These are phyloP conservation scores for Melampsora americana DNA, from an alignment of 1,284 basidiomycete genomes.

Conservation along the genomic window DNA sequence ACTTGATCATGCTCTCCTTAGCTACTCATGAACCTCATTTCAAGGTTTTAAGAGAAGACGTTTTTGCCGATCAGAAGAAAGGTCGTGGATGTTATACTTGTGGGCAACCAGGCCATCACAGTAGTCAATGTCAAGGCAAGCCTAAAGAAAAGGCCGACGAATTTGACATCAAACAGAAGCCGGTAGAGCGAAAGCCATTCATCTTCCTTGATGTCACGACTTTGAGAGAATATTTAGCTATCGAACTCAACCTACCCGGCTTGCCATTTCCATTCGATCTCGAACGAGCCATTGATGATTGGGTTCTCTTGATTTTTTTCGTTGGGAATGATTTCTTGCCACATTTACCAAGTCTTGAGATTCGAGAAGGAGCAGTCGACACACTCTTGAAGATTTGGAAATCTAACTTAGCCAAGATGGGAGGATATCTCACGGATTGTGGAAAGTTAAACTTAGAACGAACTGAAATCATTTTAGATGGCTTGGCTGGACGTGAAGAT, in stretches of 20 bases:
- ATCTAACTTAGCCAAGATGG: conserved; percentile 85
- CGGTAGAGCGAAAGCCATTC: conserved; percentile 88
- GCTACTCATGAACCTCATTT: conserved; percentile 98
- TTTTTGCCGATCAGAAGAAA: conserved; percentile 70
- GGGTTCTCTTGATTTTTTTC: conserved; percentile 99
- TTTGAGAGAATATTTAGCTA: conserved; percentile 93
- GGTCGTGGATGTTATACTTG: conserved; percentile 83
- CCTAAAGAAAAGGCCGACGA: conserved; percentile 53
- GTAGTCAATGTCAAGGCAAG: conserved; percentile 69
- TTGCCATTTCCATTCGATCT: conserved; percentile 84
- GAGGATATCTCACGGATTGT: conserved; percentile 92
- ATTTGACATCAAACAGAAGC: conserved; percentile 61
- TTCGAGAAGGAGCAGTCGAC: conserved; percentile 98
- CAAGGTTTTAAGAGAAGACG: conserved; percentile 94
- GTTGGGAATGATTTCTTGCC: conserved; percentile 99
- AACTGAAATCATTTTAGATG: conserved; percentile 91
- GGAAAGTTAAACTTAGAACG: conserved; percentile 80
- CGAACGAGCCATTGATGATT: conserved; percentile 98
- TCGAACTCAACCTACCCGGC: conserved; percentile 80
- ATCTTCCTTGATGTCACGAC: conserved; percentile 97
- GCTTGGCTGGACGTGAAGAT: conserved; percentile 85
- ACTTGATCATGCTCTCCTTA: conserved; percentile 96
- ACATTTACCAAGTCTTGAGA: conserved; percentile 95
- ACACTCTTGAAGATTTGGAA: conserved; percentile 94
- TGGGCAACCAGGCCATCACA: conserved; percentile 89